Conservation (phyloP, 768 basidiomycete species). For the Termitomyces sp. region DNA sequence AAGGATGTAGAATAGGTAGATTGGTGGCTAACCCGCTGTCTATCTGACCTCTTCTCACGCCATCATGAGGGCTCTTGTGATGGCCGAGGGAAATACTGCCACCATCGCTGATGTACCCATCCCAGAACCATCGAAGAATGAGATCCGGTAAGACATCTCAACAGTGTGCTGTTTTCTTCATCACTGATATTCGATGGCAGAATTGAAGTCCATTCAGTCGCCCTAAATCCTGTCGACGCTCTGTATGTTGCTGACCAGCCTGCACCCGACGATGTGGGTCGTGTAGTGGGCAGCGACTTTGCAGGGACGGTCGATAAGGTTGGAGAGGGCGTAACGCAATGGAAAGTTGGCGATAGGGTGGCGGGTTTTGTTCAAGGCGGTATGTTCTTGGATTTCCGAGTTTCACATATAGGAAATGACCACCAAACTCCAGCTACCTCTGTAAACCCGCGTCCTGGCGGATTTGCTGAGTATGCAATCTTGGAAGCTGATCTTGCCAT, state of each 20-base stretch:
- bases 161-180: not conserved
- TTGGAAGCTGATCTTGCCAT: conserved; percentile 30
- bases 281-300: conserved; percentile 32
- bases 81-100: conserved; percentile 23
- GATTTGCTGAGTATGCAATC: conserved; percentile 31
- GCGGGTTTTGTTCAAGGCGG: conserved; percentile 31
- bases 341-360: conserved; percentile 29
- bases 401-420: not conserved
- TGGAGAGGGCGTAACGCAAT: conserved; percentile 24
- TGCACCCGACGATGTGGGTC: conserved; percentile 23
- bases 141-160: conserved; percentile 23
- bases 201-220: conserved; percentile 27
- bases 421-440: conserved; percentile 24
- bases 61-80: conserved; percentile 23
- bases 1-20: not conserved
- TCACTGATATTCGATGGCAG: conserved; percentile 5
- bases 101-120: conserved; percentile 21
- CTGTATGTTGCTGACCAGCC: conserved; percentile 23
- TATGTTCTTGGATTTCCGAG: conserved; percentile 6
- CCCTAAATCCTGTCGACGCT: conserved; percentile 32
- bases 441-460: conserved; percentile 27
- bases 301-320: conserved; percentile 29
- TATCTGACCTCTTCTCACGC: not conserved
- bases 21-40: not conserved
- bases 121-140: conserved; percentile 23